Base-by-base conservation (phyloP, 2,329 filamentous ascomycete species). In the Neofusicoccum kwambonambiense region DNA sequence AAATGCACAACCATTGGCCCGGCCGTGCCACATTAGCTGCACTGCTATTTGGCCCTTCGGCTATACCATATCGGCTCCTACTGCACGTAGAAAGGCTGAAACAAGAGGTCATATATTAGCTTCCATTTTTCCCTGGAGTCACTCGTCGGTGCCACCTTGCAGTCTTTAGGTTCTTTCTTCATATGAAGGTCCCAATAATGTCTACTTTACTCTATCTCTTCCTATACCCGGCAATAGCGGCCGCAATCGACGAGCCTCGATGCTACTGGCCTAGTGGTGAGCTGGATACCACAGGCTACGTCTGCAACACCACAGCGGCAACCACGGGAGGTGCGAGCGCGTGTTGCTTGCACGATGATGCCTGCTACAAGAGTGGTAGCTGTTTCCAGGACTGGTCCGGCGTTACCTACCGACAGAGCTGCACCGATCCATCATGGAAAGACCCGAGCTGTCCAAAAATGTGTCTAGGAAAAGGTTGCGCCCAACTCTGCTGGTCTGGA, bases 331-430 rank as follows among this genome's bases (percentile, higher is more conserved):
- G 52, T 13, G 50, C 39, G 15, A 58, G 62, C 31, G 22, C 62
- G 15, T 64, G 62, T 31, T 64, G 62, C 39, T 34, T 17, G 8
- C 42, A 60, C 11, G 27, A 64, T 34, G 62, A 64, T 42, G 62
- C 62, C 4, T 64, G 52, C 44, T 64, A 64, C 41, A 44, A 54
- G 19, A 57, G 41, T 42, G 62, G 50, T 9, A 64, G 50, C 12
- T 64, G 62, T n/a, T 58, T 58, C 44, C 50, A 64, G 39, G 62
- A 60, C 62, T 64, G 62, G 62, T 64, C 52, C 31, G 62, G 52
- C 35, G 35, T 64, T 12, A 58, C 52, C 11, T 64, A 64, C 42
- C 27, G 52, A 13, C 41, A 49, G 19, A 64, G 62, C 52, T 64
- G 52, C 27, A 64, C 62, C 13, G 62, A 64, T 31, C 35, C 51